Percentiles rank a stretch among this genome's conserved stretches.
phyloP scores from a whole-genome alignment of 768 basidiomycete genomes.

The Jaapia argillacea region DNA sequence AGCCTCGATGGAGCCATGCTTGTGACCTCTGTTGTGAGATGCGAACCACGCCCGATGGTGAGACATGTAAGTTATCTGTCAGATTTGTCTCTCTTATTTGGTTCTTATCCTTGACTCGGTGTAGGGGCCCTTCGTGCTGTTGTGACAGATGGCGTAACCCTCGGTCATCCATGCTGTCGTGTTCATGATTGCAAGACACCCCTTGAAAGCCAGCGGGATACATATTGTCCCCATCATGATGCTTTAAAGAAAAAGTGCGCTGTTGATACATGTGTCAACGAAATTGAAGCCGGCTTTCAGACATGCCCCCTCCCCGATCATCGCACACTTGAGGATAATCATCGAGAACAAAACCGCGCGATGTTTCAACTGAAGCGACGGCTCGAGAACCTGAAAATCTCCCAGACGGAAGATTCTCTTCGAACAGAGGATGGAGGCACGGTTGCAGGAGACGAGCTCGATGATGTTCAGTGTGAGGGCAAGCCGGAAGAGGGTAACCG shows the following conservation, averaged over 20 bases:
- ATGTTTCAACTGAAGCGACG: constrained; percentile 21
- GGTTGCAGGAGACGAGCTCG: constrained; percentile 6
- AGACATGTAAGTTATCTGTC: no score
- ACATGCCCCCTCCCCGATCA: constrained; percentile 16
- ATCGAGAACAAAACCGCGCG: constrained; percentile 11
- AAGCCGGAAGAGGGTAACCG: constrained; percentile 16
- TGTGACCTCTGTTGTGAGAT: background rate
- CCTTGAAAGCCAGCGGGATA: constrained; percentile 4
- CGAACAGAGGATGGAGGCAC: constrained; percentile 11
- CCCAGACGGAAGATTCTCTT: constrained; percentile 3
- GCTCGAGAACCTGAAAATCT: constrained; percentile 9
- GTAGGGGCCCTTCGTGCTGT: constrained; percentile 6
- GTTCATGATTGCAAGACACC: constrained; percentile 18
- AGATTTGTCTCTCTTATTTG: no score
- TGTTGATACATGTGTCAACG: constrained; percentile 6
- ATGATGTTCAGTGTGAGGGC: constrained; percentile 9
- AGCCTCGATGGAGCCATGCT: background rate
- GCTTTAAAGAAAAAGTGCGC: constrained; percentile 7
- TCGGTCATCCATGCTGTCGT: constrained; percentile 22
- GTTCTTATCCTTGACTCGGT: no score
- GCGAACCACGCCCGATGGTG: no score
- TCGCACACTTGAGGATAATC: constrained; percentile 11
- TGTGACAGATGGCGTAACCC: constrained; percentile 22
- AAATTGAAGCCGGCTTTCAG: constrained; percentile 3
- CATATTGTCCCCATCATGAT: constrained; percentile 13